Evolutionary conservation across 371 early-diverging fungal species (phyloP), one percentile per base, ranked within the genome.

Genomic region (Amoeboaphelidium protococcarum): DNA sequence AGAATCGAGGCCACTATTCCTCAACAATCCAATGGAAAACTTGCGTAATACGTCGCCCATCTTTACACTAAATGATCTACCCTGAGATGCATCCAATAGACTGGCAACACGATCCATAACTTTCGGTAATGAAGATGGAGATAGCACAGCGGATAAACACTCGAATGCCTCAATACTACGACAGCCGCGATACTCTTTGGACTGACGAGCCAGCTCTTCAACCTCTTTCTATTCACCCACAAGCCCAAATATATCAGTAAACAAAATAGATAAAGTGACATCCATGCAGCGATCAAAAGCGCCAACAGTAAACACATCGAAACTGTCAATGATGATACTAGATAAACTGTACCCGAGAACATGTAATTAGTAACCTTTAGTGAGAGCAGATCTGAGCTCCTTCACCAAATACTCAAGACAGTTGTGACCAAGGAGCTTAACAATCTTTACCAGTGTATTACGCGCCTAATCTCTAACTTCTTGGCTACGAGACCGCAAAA

Each of bases 261-360:
- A 59, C 21, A 86, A 57, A 21, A 94, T 69, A 21, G 66, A 57
- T 1, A 80, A 68, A 23, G 90, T 56, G 4, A 64, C 65, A 25
- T 63, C 64, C 3, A 83, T 55, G 46, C 82, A 78, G 48, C 73
- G 63, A 54, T 94, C 88, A n/a, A 92, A 52, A 3, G 69, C 71
- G 20, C 85, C 85, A 1, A 54, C 44, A 2, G 50, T 16, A 45
- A 56, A 46, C 21, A 21, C 20, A 21, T 68, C 55, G 24, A 74
- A 42, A 1, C 62, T 67, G 6, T 74, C 67, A 6, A 69, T 56
- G 41, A 84, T 59, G 42, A 74, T 72, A 13, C 60, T 60, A 24
- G 92, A 52, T 48, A 96, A 54, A 1, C 92, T 88, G 61, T 73
- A 91, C 6, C 82, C 82, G 13, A 94, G 72, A 3, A 94, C 82